Conservation (phyloP, 169 alveolate genomes). For the Plasmodium coatneyi region DNA sequence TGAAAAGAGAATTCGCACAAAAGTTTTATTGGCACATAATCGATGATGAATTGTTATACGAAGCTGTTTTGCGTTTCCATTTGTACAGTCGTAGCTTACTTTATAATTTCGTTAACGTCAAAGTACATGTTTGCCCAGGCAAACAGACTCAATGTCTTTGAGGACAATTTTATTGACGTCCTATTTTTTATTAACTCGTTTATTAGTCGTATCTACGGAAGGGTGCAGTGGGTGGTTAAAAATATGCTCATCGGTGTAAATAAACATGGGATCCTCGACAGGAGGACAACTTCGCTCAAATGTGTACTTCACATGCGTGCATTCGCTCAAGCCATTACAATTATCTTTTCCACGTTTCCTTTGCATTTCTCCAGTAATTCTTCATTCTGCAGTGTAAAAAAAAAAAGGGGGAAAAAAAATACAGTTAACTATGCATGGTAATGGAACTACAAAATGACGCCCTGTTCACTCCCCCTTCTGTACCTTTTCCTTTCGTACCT, state of each 20-base stretch:
- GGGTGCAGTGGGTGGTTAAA: background rate
- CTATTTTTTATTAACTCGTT: constrained; percentile 74
- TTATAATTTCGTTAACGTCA: constrained; percentile 57
- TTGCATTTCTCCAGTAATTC: constrained; percentile 8
- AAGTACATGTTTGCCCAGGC: constrained; percentile 70
- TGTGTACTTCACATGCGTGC: background rate
- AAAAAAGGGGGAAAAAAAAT: background rate
- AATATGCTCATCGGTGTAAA: background rate
- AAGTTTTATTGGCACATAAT: background rate
- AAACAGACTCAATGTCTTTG: constrained; percentile 67
- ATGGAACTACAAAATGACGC: background rate
- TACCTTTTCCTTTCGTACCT: background rate
- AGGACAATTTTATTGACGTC: constrained; percentile 37
- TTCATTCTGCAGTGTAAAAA: constrained; percentile 6
- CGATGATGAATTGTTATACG: background rate
- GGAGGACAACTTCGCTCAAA: background rate
- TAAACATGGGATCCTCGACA: background rate
- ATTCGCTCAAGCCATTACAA: constrained; percentile 18
- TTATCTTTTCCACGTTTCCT: constrained; percentile 25
- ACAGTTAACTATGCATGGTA: background rate
- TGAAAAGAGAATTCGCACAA: background rate
- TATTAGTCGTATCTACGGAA: constrained; percentile 56
- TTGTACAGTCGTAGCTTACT: constrained; percentile 13
- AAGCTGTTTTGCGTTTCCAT: constrained; percentile 3
- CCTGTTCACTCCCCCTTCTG: background rate